Base-by-base conservation (phyloP, 192 early-diverging fungal genomes). In the Coemansia erecta region DNA sequence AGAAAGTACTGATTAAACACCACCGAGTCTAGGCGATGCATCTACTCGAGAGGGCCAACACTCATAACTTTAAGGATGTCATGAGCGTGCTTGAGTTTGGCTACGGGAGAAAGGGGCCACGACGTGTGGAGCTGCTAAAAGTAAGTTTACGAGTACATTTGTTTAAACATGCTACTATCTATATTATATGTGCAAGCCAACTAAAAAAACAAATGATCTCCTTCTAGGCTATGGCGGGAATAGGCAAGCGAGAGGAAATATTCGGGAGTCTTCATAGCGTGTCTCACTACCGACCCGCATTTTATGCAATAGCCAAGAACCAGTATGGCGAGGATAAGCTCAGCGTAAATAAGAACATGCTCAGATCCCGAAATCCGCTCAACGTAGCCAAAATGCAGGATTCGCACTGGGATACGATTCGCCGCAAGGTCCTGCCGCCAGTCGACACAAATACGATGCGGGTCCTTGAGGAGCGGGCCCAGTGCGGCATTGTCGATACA, bases 301-400 rank as follows among this genome's bases (percentile, higher is more conserved):
- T 77, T 37, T 77, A 61, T 33, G 74, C 74, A 4, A 63, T 77
- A 3, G 74, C 74, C 9, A 45, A 52, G n/a, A 56, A 67, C 24
- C 64, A 66, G 40, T 39, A 60, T 11, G 74, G 74, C 17, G 23
- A 37, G 3, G 44, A 42, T 2, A 70, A 67, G 24, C 46, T 77
- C 17, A 21, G 41, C 9, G 68, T 77, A 18, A 64, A 58, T 41
- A 11, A 17, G 13, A 19, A 71, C 17, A 18, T 22, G 9, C 64
- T 77, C 22, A 58, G 53, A 22, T 77, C 74, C 2, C 23, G 28
- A 22, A 58, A 71, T 41, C 68, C 68, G 50, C 56, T 77, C 10
- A 77, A 77, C 11, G 54, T 77, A 0, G 74, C 74, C 41, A 77
- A 71, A 19, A 66, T 63, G 58, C 74, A 77, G 41, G 74, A 77